Conservation (phyloP, 2,329 filamentous ascomycete genomes). For the Penicillium sp. region DNA sequence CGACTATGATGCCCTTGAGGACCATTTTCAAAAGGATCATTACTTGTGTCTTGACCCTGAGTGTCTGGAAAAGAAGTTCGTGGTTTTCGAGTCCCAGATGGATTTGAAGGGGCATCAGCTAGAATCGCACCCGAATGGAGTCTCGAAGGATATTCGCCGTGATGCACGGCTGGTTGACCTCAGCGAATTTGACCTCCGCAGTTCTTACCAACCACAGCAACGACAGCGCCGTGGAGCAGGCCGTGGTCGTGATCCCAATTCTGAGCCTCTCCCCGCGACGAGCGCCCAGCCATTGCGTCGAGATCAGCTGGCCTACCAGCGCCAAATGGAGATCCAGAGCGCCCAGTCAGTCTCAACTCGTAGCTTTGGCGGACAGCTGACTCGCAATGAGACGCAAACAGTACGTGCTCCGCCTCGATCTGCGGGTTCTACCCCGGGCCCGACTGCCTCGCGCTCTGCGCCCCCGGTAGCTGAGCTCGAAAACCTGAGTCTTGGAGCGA, state of each 20-base stretch:
- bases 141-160: constrained; percentile 81
- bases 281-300: constrained; percentile 79
- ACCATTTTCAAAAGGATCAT: constrained; percentile 86
- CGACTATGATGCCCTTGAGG: constrained; percentile 83
- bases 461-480: constrained; percentile 50
- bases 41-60: constrained; percentile 82
- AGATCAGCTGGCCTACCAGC: constrained; percentile 88
- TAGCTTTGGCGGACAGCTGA: constrained; percentile 84
- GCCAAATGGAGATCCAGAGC: constrained; percentile 88
- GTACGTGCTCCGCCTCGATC: constrained; percentile 52
- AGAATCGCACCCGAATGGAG: constrained; percentile 74
- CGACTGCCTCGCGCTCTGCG: constrained; percentile 27
- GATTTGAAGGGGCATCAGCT: constrained; percentile 94
- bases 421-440: constrained; percentile 32
- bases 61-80: constrained; percentile 95
- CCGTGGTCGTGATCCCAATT: constrained; percentile 83
- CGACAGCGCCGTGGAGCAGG: constrained; percentile 64
- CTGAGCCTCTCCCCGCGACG: constrained; percentile 75
- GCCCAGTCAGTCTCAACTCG: constrained; percentile 78
- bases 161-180: constrained; percentile 88
- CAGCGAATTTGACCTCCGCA: constrained; percentile 78
- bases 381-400: constrained; percentile 53
- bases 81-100: constrained; percentile 93
- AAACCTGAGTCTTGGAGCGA: constrained; percentile 53
- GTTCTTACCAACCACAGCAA: constrained; percentile 67